Evolutionary conservation across 176 grass and related monocot species (phyloP).

Genomic region (Oryza australiensis): DNA sequence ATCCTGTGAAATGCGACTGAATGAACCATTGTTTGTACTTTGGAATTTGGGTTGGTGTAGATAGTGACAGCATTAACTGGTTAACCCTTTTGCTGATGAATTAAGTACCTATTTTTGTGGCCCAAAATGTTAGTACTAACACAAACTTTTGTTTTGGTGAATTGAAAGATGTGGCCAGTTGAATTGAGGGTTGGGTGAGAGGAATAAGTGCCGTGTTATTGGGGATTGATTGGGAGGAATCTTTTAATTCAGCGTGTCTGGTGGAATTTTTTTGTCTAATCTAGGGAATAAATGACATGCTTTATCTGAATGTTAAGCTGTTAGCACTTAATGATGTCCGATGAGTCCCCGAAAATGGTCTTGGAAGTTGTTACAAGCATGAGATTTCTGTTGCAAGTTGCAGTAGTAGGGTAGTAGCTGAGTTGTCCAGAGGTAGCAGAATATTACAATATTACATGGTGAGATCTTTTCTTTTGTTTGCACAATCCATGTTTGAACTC

Average conservation of each 20-base stretch:
- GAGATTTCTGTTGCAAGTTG: neutral
- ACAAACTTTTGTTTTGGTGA: neutral
- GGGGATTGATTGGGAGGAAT: neutral
- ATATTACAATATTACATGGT: neutral
- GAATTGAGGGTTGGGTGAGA: neutral
- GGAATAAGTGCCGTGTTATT: constrained; percentile 32
- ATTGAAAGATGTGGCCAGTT: neutral
- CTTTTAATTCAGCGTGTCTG: neutral
- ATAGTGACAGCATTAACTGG: neutral
- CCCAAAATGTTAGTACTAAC: neutral
- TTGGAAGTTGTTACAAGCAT: neutral
- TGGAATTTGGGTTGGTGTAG: neutral
- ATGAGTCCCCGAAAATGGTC: neutral
- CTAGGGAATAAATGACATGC: neutral
- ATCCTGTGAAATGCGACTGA: neutral
- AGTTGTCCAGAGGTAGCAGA: neutral
- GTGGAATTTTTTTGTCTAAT: constrained; percentile 18
- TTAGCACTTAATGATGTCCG: neutral
- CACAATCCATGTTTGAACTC: neutral
- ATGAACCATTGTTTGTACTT: neutral
- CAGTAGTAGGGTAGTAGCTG: neutral
- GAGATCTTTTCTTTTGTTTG: neutral
- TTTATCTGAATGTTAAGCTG: neutral
- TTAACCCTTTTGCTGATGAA: neutral
- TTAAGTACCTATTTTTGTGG: neutral